A percentile compares a stretch with the other conserved stretches of the same genome.
Conservation (phyloP, 2,329 filamentous ascomycete species). For the Fusarium veterinarium region DNA sequence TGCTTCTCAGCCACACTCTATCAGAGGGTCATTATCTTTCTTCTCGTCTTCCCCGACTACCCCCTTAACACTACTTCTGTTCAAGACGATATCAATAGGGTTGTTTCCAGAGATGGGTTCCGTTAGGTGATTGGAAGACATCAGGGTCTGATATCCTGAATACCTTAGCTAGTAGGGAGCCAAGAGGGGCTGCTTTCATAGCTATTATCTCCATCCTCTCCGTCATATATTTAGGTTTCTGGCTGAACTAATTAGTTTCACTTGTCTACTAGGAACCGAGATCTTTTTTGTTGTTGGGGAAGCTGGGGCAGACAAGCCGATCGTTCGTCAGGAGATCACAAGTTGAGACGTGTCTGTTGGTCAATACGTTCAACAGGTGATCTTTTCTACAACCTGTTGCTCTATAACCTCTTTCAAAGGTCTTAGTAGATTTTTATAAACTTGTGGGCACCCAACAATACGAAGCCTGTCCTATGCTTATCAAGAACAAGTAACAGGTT, state of each 20-base stretch:
- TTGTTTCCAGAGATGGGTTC: not conserved
- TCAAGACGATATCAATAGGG: not conserved
- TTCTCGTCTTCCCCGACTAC: not conserved
- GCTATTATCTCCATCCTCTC: not conserved
- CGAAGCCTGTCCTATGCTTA: not conserved
- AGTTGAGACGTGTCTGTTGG: not conserved
- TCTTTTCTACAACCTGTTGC: not conserved
- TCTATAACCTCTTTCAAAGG: not conserved
- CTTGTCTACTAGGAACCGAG: not conserved
- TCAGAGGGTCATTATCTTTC: not conserved
- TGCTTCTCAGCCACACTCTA: not conserved
- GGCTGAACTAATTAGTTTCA: not conserved
- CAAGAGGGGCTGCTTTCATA: not conserved
- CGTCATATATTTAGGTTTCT: not conserved
- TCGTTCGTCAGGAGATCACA: not conserved
- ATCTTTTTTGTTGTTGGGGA: not conserved
- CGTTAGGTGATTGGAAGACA: not conserved
- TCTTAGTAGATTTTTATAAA: not conserved
- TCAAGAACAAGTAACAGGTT: not conserved
- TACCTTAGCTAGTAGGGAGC: not conserved
- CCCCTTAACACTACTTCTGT: not conserved
- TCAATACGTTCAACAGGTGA: not conserved
- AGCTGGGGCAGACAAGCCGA: not conserved
- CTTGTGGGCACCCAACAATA: not conserved
- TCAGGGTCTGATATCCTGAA: not conserved